Evolutionary conservation across 2,329 filamentous ascomycete species (phyloP), one percentile per base, ranked within the genome.

Genomic region (Ascochyta viciae-villosae): DNA sequence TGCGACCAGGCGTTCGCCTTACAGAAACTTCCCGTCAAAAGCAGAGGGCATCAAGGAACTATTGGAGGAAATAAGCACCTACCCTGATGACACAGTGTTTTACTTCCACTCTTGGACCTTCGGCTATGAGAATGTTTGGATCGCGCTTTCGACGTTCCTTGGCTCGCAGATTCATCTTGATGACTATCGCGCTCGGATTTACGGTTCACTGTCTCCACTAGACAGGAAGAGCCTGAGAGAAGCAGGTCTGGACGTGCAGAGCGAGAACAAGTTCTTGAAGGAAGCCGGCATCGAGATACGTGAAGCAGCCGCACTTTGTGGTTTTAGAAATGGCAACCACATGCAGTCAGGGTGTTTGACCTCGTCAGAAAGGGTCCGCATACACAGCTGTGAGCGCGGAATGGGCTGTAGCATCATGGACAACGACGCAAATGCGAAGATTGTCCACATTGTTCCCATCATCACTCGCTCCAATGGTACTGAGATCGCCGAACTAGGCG

Each of bases 31-130:
- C 63, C 82, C 82, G 6, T 80, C 84, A 12, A 88, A 97, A 71
- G 87, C 89, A 0, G 85, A 94, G 48, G 93, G 93, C 0, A 79
- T 96, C 10, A 78, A 78, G 1, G 90, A 96, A 67, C 81, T 97
- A 0, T 68, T 97, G 1, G 76, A 79, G 4, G 89, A 92, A 62
- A 82, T 96, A 0, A 74, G 78, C 0, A 70, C 77, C 23, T 96
- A 94, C 71, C 89, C 92, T 0, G 59, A 79, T 1, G 85, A 91
- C 35, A 96, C 92, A 0, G 74, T 89, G 0, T 97, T 96, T 67
- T 90, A 96, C 72, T 83, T 98, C 41, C 86, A 92, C 53, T 86
- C 92, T 0, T 96, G 93, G 92, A 97, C 94, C 0, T 95, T 95
- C 70, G 91, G 90, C 0, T 96, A 97, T 61, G 93, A 98, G 72